These are phyloP conservation scores for Physcia stellaris DNA, from an alignment of 495 filamentous ascomycete species.

Conservation along the genomic window DNA sequence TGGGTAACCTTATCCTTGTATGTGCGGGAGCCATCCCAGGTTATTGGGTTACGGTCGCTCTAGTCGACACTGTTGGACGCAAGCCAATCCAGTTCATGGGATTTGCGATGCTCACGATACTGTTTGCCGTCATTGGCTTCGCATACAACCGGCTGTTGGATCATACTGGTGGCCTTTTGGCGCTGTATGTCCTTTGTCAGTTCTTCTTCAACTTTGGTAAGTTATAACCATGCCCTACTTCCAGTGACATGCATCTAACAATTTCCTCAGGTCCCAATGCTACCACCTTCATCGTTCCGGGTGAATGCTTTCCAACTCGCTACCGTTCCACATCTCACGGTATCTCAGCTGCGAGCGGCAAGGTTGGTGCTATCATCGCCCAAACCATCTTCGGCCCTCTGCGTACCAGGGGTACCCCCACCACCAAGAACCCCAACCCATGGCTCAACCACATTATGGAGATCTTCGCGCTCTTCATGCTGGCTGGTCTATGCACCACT, in stretches of 20 bases:
- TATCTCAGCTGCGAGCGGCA: slow-evolving; percentile 69
- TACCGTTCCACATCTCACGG: slow-evolving; percentile 78
- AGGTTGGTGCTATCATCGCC: slow-evolving; percentile 56
- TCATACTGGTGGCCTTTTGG: slow-evolving; percentile 40
- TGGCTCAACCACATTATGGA: slow-evolving; percentile 73
- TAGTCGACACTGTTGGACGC: slow-evolving; percentile 59
- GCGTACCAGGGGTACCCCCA: slow-evolving; percentile 24
- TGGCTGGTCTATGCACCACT: slow-evolving; percentile 52
- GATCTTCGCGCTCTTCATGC: slow-evolving; percentile 73
- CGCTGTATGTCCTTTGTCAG: slow-evolving; percentile 68
- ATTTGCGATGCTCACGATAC: slow-evolving; percentile 56
- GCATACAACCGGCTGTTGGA: slow-evolving; percentile 44
- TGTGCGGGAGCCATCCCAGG: slow-evolving; percentile 65
- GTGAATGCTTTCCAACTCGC: slow-evolving; percentile 80
- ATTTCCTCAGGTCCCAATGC: slow-evolving; percentile 58
- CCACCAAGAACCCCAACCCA: slow-evolving; percentile 29
- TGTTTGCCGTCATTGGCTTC: slow-evolving; percentile 68
- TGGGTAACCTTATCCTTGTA: slow-evolving; percentile 62
- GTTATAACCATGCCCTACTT: neutral
- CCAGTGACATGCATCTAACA: neutral
- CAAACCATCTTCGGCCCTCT: slow-evolving; percentile 38
- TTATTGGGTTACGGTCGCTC: slow-evolving; percentile 61
- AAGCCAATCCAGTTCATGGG: slow-evolving; percentile 69
- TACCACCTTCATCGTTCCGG: slow-evolving; percentile 83
- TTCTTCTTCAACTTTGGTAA: slow-evolving; percentile 70